These are phyloP conservation scores for Pistacia vera DNA, from an alignment of 345 rosid genomes.

Conservation along the genomic window DNA sequence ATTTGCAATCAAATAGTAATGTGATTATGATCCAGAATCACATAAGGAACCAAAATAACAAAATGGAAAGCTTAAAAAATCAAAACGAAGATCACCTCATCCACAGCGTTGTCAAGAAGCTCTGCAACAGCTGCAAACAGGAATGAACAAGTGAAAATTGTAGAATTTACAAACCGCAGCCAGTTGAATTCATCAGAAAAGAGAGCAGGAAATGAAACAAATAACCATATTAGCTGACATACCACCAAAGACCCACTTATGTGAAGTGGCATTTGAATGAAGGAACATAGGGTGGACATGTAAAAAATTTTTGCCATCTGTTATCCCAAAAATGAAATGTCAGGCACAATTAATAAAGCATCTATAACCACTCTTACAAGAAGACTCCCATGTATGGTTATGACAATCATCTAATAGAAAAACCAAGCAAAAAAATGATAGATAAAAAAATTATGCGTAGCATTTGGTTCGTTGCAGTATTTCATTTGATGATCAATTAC, in stretches of 20 bases:
- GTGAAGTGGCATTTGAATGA: slow-evolving; percentile 99
- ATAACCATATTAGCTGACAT: slow-evolving; percentile 28
- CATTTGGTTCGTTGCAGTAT: not conserved
- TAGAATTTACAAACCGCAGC: slow-evolving; percentile 5
- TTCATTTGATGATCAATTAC: not conserved
- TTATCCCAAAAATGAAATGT: slow-evolving; percentile 3
- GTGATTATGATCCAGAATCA: not conserved
- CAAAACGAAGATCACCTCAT: slow-evolving; percentile 67
- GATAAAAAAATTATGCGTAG: not conserved
- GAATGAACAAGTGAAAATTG: slow-evolving; percentile 11
- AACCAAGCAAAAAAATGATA: not conserved
- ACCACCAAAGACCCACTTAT: slow-evolving; percentile 99
- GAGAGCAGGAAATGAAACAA: not conserved
- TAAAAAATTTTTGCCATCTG: slow-evolving; percentile 76
- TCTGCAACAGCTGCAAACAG: slow-evolving; percentile 84
- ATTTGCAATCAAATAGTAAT: slow-evolving; percentile 3
- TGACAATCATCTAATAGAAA: not conserved
- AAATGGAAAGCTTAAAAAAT: not conserved
- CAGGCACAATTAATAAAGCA: slow-evolving; percentile 13
- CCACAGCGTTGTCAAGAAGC: slow-evolving; percentile 91
- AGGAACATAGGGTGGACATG: slow-evolving; percentile 97
- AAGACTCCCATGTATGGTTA: slow-evolving; percentile 2
- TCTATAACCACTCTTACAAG: not conserved
- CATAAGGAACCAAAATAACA: slow-evolving; percentile 2
- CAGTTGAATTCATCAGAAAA: slow-evolving; percentile 3